Conservation (phyloP, 116 monocot genomes). For the Phalaenopsis hybrid region DNA sequence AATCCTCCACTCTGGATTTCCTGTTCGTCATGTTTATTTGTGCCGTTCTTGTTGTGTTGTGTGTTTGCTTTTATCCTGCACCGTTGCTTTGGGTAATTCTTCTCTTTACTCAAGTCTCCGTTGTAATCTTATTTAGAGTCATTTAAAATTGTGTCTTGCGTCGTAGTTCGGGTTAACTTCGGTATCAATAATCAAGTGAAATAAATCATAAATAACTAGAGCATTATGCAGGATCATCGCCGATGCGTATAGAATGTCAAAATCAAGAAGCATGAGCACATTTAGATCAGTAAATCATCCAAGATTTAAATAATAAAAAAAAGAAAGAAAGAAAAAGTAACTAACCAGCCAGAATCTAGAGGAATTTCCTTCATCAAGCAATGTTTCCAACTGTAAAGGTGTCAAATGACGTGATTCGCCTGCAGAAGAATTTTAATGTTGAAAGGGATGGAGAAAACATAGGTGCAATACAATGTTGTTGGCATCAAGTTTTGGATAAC, state of each 20-base stretch:
- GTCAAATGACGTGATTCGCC: conserved; percentile 72
- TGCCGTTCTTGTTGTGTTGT: too few species aligned
- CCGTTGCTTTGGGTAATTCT: too few species aligned
- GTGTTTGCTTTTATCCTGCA: too few species aligned
- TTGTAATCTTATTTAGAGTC: too few species aligned
- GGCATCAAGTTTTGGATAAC: too few species aligned
- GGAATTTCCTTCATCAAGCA: conserved; percentile 70
- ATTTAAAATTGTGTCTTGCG: too few species aligned
- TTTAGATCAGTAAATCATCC: neutral
- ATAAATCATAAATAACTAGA: neutral
- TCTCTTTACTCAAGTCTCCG: too few species aligned
- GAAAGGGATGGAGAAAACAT: neutral
- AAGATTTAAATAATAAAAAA: neutral
- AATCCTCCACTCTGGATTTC: too few species aligned
- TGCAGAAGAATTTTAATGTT: conserved; percentile 17
- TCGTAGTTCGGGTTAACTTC: too few species aligned
- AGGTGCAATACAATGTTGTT: neutral
- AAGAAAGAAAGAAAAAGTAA: conserved; percentile 9
- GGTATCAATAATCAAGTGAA: neutral
- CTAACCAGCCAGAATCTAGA: conserved; percentile 87
- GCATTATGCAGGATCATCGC: neutral
- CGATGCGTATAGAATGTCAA: neutral
- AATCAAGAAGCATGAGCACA: neutral
- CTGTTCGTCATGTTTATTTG: too few species aligned
- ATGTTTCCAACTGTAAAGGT: conserved; percentile 73